Conservation (phyloP, 176 grass and related monocot genomes). For the Zoysia pacifica region DNA sequence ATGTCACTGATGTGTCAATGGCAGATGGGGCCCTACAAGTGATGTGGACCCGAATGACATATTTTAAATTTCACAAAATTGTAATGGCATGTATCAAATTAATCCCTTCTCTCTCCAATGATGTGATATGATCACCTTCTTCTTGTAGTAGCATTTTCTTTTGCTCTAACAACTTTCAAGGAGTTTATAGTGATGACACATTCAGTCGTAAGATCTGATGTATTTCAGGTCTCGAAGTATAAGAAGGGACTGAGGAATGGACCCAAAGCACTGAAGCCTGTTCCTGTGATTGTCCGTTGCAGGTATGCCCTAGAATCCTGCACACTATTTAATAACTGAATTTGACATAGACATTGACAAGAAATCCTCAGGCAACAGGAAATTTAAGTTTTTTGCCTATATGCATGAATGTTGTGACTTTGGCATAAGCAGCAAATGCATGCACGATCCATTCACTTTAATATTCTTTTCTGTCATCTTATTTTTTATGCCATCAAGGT, state of each 20-base stretch:
- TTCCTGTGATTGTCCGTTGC: slow-evolving; percentile 95
- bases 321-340: neutral
- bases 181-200: neutral
- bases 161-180: neutral
- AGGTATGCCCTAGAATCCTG: slow-evolving; percentile 44
- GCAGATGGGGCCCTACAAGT: no score
- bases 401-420: neutral
- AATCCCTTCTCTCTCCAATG: no score
- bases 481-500: neutral
- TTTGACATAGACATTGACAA: no score
- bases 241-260: slow-evolving; percentile 92
- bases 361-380: no score
- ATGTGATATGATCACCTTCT: neutral
- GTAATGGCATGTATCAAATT: no score
- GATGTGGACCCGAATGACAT: no score
- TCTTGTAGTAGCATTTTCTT: neutral
- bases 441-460: neutral
- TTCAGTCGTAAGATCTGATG: slow-evolving; percentile 11
- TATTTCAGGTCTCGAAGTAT: slow-evolving; percentile 71
- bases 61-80: no score
- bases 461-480: neutral
- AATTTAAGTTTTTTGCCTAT: neutral
- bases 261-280: slow-evolving; percentile 84
- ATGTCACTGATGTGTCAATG: no score
- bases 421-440: no score